Conservation (phyloP, 2,329 filamentous ascomycete genomes). For the Claviceps humidiphila region DNA sequence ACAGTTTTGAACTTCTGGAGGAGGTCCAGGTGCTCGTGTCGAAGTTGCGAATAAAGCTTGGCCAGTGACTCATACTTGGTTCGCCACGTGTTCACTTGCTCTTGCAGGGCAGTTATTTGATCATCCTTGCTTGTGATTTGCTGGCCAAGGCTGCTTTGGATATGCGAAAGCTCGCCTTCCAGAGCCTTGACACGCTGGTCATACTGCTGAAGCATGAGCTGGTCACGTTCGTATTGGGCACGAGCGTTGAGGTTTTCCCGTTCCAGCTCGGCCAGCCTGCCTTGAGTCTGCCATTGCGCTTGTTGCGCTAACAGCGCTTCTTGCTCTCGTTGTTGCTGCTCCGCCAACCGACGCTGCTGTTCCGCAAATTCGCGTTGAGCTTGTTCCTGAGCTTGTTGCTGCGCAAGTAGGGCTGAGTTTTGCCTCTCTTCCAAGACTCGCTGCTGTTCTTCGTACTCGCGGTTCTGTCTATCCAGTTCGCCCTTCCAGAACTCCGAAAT, state of each 20-base stretch:
- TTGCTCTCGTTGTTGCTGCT: slow-evolving; percentile 83
- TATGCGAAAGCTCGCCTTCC: slow-evolving; percentile 71
- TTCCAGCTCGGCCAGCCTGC: slow-evolving; percentile 88
- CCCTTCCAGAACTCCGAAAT: slow-evolving; percentile 98
- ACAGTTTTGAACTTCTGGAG: slow-evolving; percentile 93
- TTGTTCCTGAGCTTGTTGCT: slow-evolving; percentile 71
- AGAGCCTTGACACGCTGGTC: slow-evolving; percentile 88
- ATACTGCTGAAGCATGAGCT: slow-evolving; percentile 93
- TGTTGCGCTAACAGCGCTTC: slow-evolving; percentile 83
- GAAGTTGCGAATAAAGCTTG: slow-evolving; percentile 91
- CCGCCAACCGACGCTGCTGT: slow-evolving; percentile 73
- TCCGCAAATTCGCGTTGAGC: slow-evolving; percentile 94
- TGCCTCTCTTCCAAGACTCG: slow-evolving; percentile 76
- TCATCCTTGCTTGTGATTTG: slow-evolving; percentile 86
- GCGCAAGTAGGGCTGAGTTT: slow-evolving; percentile 64
- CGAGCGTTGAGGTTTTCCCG: slow-evolving; percentile 88
- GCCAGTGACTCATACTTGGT: slow-evolving; percentile 93
- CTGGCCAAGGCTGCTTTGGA: slow-evolving; percentile 72
- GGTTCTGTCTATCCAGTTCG: slow-evolving; percentile 79
- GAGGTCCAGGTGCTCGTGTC: slow-evolving; percentile 87
- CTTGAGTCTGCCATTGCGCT: slow-evolving; percentile 85
- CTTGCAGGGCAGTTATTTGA: slow-evolving; percentile 81
- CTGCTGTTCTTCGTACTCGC: slow-evolving; percentile 92
- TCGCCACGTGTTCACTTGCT: slow-evolving; percentile 96
- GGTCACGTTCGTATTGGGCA: slow-evolving; percentile 92